A percentile compares a stretch with the other conserved stretches of the same genome.
These are phyloP conservation scores for Cinchona pubescens DNA, from an alignment of 257 asterid genomes.

Conservation along the genomic window DNA sequence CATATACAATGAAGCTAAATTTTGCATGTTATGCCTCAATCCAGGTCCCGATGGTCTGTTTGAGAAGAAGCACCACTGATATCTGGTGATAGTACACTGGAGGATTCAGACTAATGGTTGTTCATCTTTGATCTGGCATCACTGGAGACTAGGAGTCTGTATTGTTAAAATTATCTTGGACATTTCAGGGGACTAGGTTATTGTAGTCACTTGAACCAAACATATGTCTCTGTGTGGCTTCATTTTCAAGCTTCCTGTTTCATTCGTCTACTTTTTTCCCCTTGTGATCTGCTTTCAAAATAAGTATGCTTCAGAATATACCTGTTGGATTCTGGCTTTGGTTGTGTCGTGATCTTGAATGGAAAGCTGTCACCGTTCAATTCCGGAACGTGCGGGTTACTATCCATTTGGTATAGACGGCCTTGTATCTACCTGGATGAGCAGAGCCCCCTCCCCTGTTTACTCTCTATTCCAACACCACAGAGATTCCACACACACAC, in stretches of 20 bases:
- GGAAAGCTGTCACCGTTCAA: too few relatives aligned
- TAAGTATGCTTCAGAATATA: neutral
- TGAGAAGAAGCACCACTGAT: constrained; percentile 50
- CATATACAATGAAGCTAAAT: neutral
- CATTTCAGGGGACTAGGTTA: constrained; percentile 3
- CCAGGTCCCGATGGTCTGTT: constrained; percentile 93
- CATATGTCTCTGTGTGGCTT: neutral
- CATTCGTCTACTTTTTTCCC: neutral
- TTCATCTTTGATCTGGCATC: constrained; percentile 11
- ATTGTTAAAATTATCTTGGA: constrained; percentile 10
- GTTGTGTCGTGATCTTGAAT: too few relatives aligned
- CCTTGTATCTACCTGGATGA: neutral
- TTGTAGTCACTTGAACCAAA: neutral
- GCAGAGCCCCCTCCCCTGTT: too few relatives aligned
- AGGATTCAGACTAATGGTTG: constrained; percentile 25
- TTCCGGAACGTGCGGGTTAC: too few relatives aligned
- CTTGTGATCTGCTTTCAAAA: constrained; percentile 3
- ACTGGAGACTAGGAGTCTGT: constrained; percentile 20
- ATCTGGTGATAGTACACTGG: neutral
- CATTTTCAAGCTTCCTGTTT: neutral
- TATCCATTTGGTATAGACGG: neutral
- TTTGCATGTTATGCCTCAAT: constrained; percentile 15
- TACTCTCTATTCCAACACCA: too few relatives aligned
- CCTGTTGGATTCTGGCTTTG: too few relatives aligned
- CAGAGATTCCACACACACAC: too few relatives aligned